Evolutionary conservation across 331 rosid genomes (phyloP).

Genomic region (Rosa hybrid): DNA sequence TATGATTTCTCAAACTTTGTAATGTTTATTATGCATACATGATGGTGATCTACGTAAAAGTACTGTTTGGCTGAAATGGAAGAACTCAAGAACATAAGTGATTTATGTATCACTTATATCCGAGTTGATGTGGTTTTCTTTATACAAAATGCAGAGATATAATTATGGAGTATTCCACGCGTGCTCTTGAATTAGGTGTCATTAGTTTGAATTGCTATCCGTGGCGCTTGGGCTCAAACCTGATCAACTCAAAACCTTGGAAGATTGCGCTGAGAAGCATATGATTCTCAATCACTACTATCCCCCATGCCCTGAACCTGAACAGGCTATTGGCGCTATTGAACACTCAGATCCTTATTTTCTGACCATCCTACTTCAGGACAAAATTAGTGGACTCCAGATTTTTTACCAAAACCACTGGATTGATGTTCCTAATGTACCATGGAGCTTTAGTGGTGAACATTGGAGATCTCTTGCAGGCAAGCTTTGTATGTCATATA

Average conservation of each 20-base stretch:
- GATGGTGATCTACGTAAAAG: too few relatives aligned
- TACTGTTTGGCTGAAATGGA: too few relatives aligned
- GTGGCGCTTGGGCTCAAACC: constrained; percentile 30
- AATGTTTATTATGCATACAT: too few relatives aligned
- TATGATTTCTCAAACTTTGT: too few relatives aligned
- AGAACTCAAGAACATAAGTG: too few relatives aligned
- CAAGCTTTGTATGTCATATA: neutral
- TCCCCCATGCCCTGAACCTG: constrained; percentile 35
- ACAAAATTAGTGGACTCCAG: constrained; percentile 31
- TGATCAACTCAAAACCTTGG: neutral
- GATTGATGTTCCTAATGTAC: constrained; percentile 16
- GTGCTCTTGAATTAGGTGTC: constrained; percentile 11
- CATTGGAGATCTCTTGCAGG: constrained; percentile 32
- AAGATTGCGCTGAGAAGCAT: constrained; percentile 1
- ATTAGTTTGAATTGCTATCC: constrained; percentile 21
- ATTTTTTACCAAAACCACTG: neutral
- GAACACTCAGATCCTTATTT: constrained; percentile 21
- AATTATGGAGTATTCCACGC: constrained; percentile 7
- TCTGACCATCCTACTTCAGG: constrained; percentile 30
- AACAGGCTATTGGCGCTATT: constrained; percentile 18
- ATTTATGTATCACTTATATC: too few relatives aligned
- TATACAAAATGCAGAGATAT: constrained; percentile 13
- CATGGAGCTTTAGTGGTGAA: constrained; percentile 22
- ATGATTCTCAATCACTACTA: constrained; percentile 10
- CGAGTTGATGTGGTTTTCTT: too few relatives aligned